phyloP scores from a whole-genome alignment of 2,329 filamentous ascomycete genomes.

The Ascochyta koolunga region DNA sequence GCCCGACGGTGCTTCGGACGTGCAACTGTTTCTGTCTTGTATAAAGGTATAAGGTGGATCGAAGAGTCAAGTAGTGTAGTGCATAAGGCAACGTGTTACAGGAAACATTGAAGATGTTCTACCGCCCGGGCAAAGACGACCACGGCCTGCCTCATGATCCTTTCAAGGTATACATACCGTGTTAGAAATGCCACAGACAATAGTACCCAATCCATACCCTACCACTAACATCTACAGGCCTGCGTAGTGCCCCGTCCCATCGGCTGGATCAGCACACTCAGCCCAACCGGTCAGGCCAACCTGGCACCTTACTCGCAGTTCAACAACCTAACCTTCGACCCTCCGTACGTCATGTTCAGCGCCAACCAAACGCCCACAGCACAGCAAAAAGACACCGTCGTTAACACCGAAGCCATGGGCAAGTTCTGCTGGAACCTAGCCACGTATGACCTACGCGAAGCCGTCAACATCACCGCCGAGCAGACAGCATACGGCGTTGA shows the following conservation, averaged over 20 bases:
- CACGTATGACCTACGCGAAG: constrained; percentile 61
- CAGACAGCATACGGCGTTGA: constrained; percentile 58
- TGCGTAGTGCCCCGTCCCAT: constrained; percentile 68
- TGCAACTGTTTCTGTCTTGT: neutral
- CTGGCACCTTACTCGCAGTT: constrained; percentile 68
- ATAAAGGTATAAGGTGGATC: neutral
- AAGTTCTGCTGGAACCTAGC: constrained; percentile 66
- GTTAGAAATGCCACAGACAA: neutral
- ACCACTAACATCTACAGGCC: constrained; percentile 42
- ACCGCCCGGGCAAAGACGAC: constrained; percentile 59
- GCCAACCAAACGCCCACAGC: constrained; percentile 60
- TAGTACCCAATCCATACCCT: neutral
- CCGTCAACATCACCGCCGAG: constrained; percentile 62
- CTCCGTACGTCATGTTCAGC: constrained; percentile 67
- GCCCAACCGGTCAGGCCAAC: constrained; percentile 56
- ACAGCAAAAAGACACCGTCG: constrained; percentile 62
- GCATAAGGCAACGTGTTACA: too few relatives aligned
- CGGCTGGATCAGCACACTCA: constrained; percentile 66
- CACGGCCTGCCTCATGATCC: constrained; percentile 61
- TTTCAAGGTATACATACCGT: constrained; percentile 54
- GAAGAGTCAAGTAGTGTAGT: too few relatives aligned
- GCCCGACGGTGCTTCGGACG: neutral
- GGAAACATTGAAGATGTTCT: constrained; percentile 52
- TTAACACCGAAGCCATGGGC: constrained; percentile 62
- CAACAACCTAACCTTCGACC: constrained; percentile 68